Conservation (phyloP, 1,139 yeast species). For the Spathaspora sp. region DNA sequence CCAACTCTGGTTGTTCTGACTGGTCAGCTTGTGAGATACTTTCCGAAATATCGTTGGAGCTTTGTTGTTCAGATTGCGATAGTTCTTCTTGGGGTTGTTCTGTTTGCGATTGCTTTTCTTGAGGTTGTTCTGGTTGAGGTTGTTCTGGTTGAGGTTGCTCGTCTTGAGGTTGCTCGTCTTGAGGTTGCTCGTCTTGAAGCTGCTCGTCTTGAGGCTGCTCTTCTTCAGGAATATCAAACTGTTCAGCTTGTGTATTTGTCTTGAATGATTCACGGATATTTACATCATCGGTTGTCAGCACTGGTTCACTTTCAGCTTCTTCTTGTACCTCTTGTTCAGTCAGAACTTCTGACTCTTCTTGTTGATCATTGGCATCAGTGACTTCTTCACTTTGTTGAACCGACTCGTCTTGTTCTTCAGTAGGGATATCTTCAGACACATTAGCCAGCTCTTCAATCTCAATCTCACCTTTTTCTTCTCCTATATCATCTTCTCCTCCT, state of each 20-base stretch:
- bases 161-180: background rate
- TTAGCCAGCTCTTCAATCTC: constrained; percentile 4
- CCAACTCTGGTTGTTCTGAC: background rate
- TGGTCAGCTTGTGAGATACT: background rate
- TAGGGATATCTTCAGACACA: background rate
- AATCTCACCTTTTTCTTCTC: constrained; percentile 6
- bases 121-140: constrained; percentile 4
- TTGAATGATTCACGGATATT: background rate
- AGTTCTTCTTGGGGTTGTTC: too few relatives aligned
- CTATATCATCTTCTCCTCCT: constrained; percentile 2
- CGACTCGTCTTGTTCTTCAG: background rate
- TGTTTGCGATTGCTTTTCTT: too few relatives aligned
- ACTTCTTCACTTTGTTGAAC: background rate
- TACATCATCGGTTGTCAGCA: background rate
- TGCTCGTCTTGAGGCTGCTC: constrained; percentile 6
- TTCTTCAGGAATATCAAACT: background rate
- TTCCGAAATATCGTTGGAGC: background rate
- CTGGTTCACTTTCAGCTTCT: background rate
- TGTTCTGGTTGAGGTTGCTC: background rate
- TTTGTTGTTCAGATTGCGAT: constrained; percentile 6
- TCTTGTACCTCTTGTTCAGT: constrained; percentile 1
- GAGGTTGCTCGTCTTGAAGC: constrained; percentile 2
- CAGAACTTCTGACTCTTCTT: constrained; percentile 4
- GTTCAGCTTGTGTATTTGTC: background rate
- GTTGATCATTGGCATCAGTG: constrained; percentile 1